phyloP scores from a whole-genome alignment of 768 basidiomycete species.

The Trametes gibbosa region DNA sequence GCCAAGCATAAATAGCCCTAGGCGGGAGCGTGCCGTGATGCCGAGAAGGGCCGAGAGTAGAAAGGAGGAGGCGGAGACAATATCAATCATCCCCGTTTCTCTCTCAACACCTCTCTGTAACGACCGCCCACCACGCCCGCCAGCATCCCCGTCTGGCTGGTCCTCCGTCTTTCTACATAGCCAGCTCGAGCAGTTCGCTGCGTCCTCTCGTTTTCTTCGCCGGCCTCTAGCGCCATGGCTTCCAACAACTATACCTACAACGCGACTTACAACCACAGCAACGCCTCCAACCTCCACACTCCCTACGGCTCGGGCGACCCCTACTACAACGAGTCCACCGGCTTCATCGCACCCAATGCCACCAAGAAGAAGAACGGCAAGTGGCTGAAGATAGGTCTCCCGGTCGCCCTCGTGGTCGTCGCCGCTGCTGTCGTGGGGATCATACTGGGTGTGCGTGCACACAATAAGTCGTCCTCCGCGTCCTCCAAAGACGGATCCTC shows the following conservation, averaged over 20 bases:
- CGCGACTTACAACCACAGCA: conserved; percentile 19
- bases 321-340: conserved; percentile 67
- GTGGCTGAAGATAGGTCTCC: conserved; percentile 77
- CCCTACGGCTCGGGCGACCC: conserved; percentile 66
- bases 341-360: conserved; percentile 53
- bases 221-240: conserved; percentile 34
- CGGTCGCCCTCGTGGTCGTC: conserved; percentile 60
- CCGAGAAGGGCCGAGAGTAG: conserved; percentile 3
- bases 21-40: neutral
- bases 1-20: conserved; percentile 4
- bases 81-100: conserved; percentile 2
- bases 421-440: conserved; percentile 73
- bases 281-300: conserved; percentile 22
- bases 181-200: conserved; percentile 16
- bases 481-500: conserved; percentile 19
- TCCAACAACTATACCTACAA: conserved; percentile 34
- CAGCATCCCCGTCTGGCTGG: conserved; percentile 8
- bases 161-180: conserved; percentile 2
- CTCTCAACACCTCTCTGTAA: conserved; percentile 10
- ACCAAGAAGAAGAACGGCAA: conserved; percentile 55
- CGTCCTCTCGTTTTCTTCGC: conserved; percentile 24
- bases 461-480: conserved; percentile 39
- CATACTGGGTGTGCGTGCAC: conserved; percentile 66
- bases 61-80: neutral
- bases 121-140: conserved; percentile 14